Percentiles rank a stretch among this genome's conserved stretches.
phyloP scores from a whole-genome alignment of 495 filamentous ascomycete genomes.

The Aspergillus hancockii region DNA sequence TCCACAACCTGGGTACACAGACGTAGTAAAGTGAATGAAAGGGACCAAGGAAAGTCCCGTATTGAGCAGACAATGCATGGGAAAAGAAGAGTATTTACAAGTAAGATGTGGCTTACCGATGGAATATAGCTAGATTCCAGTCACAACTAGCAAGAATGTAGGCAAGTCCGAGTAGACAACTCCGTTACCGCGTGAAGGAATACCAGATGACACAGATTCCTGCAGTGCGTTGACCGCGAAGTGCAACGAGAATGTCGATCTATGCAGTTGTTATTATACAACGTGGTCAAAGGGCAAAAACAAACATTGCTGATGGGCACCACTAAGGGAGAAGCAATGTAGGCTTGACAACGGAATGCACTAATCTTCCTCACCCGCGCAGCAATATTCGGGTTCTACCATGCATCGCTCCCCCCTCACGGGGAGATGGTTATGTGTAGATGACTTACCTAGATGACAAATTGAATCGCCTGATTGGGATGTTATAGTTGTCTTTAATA shows the following conservation, averaged over 20 bases:
- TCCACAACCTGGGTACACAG: neutral
- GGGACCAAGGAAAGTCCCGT: neutral
- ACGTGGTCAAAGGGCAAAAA: slow-evolving; percentile 10
- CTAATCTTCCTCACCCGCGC: slow-evolving; percentile 1
- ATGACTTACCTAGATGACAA: slow-evolving; percentile 13
- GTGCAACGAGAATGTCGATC: slow-evolving; percentile 24
- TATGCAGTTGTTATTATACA: slow-evolving; percentile 14
- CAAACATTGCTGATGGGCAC: slow-evolving; percentile 14
- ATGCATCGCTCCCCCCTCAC: slow-evolving; percentile 2
- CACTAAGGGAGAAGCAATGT: slow-evolving; percentile 20
- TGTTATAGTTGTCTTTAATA: neutral
- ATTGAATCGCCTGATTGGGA: slow-evolving; percentile 11
- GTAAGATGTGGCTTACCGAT: slow-evolving; percentile 19
- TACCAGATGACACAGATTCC: slow-evolving; percentile 14
- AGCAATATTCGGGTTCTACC: neutral
- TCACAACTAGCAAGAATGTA: slow-evolving; percentile 19
- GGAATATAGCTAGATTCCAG: slow-evolving; percentile 19
- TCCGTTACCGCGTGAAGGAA: slow-evolving; percentile 14
- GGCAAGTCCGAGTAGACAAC: slow-evolving; percentile 13
- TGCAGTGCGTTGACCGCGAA: slow-evolving; percentile 11
- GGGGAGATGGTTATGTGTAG: slow-evolving; percentile 9
- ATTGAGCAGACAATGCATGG: neutral
- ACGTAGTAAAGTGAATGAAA: neutral
- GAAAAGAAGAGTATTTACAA: slow-evolving; percentile 4
- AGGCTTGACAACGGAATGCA: slow-evolving; percentile 25